A percentile compares a stretch with the other conserved stretches of the same genome.
Evolutionary conservation across 2,329 filamentous ascomycete genomes (phyloP).

Genomic region (Fusarium lyarnte): DNA sequence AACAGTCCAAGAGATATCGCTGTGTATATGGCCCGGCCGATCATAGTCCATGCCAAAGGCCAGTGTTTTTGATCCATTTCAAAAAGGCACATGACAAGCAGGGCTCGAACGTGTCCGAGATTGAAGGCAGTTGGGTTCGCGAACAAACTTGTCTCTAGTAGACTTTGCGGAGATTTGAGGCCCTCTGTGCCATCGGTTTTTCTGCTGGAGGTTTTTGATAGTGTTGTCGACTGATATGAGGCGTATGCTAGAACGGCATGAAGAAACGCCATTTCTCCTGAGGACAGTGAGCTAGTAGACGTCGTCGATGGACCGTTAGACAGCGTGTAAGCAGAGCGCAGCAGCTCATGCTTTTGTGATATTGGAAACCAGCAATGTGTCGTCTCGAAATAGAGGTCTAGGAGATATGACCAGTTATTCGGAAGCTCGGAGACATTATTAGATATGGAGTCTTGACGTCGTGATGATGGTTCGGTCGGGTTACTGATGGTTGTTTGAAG

Average conservation of each 20-base stretch:
- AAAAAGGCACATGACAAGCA: neutral
- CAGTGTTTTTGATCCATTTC: neutral
- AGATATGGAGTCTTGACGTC: accelerated
- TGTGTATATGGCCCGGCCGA: neutral
- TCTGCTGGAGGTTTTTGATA: neutral
- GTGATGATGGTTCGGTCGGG: accelerated
- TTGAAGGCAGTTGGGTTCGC: neutral
- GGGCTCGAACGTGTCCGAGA: neutral
- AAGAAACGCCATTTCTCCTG: neutral
- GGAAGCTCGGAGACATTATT: neutral
- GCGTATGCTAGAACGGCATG: neutral
- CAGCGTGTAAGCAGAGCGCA: neutral
- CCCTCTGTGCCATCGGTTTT: accelerated
- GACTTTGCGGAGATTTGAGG: accelerated
- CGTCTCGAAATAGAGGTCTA: constrained; percentile 5
- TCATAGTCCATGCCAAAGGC: neutral
- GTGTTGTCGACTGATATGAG: neutral
- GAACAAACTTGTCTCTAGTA: neutral
- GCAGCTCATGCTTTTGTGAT: constrained; percentile 5
- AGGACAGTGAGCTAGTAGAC: neutral
- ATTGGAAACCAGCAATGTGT: constrained; percentile 7
- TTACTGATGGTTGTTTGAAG: accelerated
- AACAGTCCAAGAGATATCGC: accelerated
- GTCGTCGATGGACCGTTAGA: accelerated
- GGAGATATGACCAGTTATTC: neutral